Conservation (phyloP, 129 eudicot species). For the Lactuca sativa region DNA sequence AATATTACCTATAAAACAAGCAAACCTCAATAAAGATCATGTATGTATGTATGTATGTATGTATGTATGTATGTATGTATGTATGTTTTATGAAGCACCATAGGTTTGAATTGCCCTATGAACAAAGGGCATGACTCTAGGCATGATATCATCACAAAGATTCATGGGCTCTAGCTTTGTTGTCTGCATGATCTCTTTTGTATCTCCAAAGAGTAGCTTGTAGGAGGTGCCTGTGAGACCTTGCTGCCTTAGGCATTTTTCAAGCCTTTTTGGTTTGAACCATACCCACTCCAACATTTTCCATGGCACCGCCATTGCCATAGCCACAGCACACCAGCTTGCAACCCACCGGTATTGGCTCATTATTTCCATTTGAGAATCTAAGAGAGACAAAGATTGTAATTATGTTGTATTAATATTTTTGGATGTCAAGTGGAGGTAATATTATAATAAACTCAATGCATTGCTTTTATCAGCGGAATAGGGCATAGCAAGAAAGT, state of each 20-base stretch:
- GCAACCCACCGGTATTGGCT: conserved; percentile 26
- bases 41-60: background rate
- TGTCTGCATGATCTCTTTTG: conserved; percentile 28
- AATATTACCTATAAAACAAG: conserved; percentile 26
- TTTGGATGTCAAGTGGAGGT: background rate
- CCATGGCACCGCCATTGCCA: conserved; percentile 32
- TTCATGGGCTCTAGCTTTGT: conserved; percentile 23
- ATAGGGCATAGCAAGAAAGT: conserved; percentile 7
- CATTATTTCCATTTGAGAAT: conserved; percentile 22
- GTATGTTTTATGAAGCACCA: conserved; percentile 12
- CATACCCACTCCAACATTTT: conserved; percentile 33
- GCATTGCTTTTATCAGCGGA: conserved; percentile 15
- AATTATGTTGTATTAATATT: background rate
- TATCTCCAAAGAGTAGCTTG: conserved; percentile 33
- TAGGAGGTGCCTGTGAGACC: conserved; percentile 33
- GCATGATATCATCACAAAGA: conserved; percentile 37
- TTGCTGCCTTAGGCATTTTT: conserved; percentile 32
- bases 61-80: background rate
- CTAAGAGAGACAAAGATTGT: background rate
- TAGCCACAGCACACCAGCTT: conserved; percentile 27
- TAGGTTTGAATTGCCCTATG: conserved; percentile 23
- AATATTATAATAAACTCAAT: background rate
- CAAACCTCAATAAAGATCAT: conserved; percentile 6
- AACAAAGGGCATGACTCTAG: conserved; percentile 34
- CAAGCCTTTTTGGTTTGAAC: conserved; percentile 38